Percentiles rank a stretch among this genome's conserved stretches.
Evolutionary conservation across 805 yeast genomes (phyloP).

Genomic region (Wickerhamomyces chaumierensis): DNA sequence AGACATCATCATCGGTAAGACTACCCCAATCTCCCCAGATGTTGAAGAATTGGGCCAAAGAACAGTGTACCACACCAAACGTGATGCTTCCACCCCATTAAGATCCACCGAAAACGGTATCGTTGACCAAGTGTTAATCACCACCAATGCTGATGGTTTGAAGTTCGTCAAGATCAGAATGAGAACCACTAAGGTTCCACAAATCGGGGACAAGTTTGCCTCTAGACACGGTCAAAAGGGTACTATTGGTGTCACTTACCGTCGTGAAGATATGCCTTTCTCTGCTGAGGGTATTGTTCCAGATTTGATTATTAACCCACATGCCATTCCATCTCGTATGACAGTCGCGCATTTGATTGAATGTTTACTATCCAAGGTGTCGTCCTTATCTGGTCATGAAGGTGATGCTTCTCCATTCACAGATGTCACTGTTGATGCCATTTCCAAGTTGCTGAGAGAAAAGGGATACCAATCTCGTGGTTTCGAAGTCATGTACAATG

Average conservation of each 20-base stretch:
- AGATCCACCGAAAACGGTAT: conserved; percentile 97
- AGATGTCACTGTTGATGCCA: conserved; percentile 95
- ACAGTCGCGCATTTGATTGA: conserved; percentile 99
- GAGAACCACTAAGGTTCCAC: conserved; percentile 98
- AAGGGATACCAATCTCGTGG: conserved; percentile 98
- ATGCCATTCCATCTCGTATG: conserved; percentile 99
- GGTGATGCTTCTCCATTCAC: conserved; percentile 99
- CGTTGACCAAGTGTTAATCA: conserved; percentile 92
- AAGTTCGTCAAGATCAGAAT: conserved; percentile 96
- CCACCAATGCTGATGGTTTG: conserved; percentile 97
- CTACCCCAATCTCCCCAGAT: conserved; percentile 99
- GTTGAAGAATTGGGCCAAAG: conserved; percentile 98
- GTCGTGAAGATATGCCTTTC: conserved; percentile 99
- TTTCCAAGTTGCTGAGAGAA: conserved; percentile 82
- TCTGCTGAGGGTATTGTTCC: conserved; percentile 94
- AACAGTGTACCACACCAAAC: conserved; percentile 94
- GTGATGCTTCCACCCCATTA: conserved; percentile 97
- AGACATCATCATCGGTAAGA: conserved; percentile 96
- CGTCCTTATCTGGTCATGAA: conserved; percentile 88
- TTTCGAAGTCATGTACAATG: conserved; percentile 96
- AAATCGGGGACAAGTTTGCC: conserved; percentile 98
- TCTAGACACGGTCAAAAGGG: conserved; percentile 99
- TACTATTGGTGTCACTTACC: conserved; percentile 97
- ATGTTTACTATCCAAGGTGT: conserved; percentile 91
- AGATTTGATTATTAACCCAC: conserved; percentile 95